Base-by-base conservation (phyloP, 371 early-diverging fungal genomes). In the Mortierella sp. region DNA sequence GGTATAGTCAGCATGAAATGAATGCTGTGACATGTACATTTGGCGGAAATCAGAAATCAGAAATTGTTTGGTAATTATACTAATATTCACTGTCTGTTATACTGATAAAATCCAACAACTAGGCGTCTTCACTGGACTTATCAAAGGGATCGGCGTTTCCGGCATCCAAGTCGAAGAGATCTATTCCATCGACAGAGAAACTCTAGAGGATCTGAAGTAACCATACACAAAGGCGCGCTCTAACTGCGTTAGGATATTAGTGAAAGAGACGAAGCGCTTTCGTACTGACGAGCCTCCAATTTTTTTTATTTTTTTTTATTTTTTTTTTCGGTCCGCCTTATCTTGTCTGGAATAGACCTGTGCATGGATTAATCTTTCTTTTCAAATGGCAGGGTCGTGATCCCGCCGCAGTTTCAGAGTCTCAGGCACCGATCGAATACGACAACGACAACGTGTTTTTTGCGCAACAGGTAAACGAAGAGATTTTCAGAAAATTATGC, bases 91-190 rank as follows among this genome's bases (percentile, higher is more conserved):
- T n/a, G n/a, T n/a, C n/a, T n/a, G n/a, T 19, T 24, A 23, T 47
- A 27, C 9, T 50, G 23, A 21, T 19, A 26, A 9, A 39, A 19
- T 24, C 31, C 28, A 14, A 17, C n/a, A 26, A 47, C 28, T 64
- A 90, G 94, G 92, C 64, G 94, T 97, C 15, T 97, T 97, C 63
- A 95, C 95, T 6, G 95, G 95, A 70, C 83, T 97, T 48, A 94
- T 95, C 60, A 80, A 83, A 17, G 87, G 87, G 51, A 89, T 97
- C 84, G 95, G 97, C 11, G 93, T 92, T 23, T 75, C 82, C 46
- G 95, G 93, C 26, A 85, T 92, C 26, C 92, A 93, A 58, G 92
- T 93, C 0, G 94, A 94, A 55, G 95, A 95, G 63, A 82, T 95
- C 0, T 94, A 87, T 80, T 90, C 92, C 56, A 80, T 95, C 54